phyloP scores from a whole-genome alignment of 23 red algal genomes.

The Gracilariopsis chorda region DNA sequence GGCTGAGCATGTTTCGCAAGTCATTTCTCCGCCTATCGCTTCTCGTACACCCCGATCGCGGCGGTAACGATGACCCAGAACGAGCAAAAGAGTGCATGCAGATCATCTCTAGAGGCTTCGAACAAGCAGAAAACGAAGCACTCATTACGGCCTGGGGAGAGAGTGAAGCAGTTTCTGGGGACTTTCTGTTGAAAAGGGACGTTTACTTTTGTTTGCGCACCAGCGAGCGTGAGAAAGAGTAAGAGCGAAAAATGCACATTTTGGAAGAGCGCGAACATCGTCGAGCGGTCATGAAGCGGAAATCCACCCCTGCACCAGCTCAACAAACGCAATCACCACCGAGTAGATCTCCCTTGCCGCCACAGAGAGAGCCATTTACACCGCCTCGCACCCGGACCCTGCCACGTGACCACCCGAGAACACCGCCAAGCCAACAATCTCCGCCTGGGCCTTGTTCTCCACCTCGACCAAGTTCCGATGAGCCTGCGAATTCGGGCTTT shows the following conservation, averaged over 20 bases:
- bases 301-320: neutral
- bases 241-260: conserved; percentile 20
- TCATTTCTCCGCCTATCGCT: conserved; percentile 1
- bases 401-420: too few species aligned
- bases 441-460: too few species aligned
- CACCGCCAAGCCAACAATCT: too few species aligned
- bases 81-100: conserved; percentile 17
- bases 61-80: neutral
- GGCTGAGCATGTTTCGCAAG: neutral
- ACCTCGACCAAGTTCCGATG: too few species aligned
- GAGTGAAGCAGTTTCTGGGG: neutral
- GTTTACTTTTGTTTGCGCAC: conserved; percentile 42
- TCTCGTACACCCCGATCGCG: conserved; percentile 5
- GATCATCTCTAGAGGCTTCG: conserved; percentile 13
- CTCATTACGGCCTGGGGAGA: conserved; percentile 16
- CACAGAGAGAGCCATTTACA: too few species aligned
- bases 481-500: too few species aligned
- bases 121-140: conserved; percentile 35
- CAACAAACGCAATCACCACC: neutral
- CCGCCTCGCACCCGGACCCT: too few species aligned
- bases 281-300: neutral
- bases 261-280: neutral
- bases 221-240: conserved; percentile 11
- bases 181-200: neutral
- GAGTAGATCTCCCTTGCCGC: too few species aligned